Evolutionary conservation across 163 green algal genomes (phyloP), one percentile per base, ranked within the genome.

Genomic region (Coccomyxa subellipsoidea): DNA sequence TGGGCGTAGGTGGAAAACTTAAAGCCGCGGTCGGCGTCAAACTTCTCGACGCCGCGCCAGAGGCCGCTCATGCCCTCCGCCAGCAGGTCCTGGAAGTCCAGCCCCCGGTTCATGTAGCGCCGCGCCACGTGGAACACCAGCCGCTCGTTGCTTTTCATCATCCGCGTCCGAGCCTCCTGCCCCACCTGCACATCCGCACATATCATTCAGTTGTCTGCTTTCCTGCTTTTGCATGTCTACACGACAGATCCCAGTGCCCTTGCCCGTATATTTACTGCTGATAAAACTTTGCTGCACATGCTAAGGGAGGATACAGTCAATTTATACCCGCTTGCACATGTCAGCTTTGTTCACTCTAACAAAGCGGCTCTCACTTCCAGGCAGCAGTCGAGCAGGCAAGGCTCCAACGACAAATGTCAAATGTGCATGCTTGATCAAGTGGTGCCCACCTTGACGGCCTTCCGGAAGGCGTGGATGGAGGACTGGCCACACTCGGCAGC

Each of bases 1-100:
- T 97, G 93, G n/a, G 95, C 96, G 80, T 99, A 99, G 0, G 96
- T 99, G 54, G 88, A 94, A 82, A 99, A 98, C 85, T 96, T 96
- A 90, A 95, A 98, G 38, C 96, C 96, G 73, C 93, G 94, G 78
- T 37, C 84, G 38, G 90, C 80, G 78, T 99, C 95, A 89, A 97
- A 99, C 82, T 95, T 96, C 80, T 98, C 94, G 31, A 95, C 89
- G n/a, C 90, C 93, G 71, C 88, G 85, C 39, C 95, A 80, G 37
- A 99, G 88, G 0, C 96, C 96, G 29, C 91, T 83, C 79, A 95
- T 91, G 78, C 96, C 96, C 86, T 98, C 95, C 6, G 91, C 83
- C 35, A 98, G 89, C 35, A 98, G 83, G 86, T 98, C 95, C 34
- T 84, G n/a, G 54, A 96, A 32, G 32, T 82, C 78, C 79, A 96